Conservation (phyloP, 1,284 basidiomycete species). For the Caloboletus firmus region DNA sequence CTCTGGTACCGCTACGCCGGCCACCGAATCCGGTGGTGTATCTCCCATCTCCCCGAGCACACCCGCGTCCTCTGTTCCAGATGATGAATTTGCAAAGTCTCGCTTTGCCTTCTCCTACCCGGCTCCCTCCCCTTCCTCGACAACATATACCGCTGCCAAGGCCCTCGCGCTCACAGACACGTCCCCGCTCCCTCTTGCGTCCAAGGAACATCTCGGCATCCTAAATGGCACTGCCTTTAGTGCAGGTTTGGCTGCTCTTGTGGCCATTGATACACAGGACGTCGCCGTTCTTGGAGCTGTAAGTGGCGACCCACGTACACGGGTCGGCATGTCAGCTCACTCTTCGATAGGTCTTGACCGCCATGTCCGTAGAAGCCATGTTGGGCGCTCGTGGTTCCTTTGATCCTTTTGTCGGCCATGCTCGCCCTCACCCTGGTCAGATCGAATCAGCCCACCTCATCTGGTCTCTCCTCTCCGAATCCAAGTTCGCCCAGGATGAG, state of each 20-base stretch:
- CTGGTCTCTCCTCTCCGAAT: slow-evolving; percentile 69
- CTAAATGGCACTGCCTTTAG: slow-evolving; percentile 65
- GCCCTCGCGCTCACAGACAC: slow-evolving; percentile 69
- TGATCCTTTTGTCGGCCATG: slow-evolving; percentile 75
- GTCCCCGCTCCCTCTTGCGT: slow-evolving; percentile 66
- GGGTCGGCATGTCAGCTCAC: not conserved
- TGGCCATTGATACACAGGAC: slow-evolving; percentile 71
- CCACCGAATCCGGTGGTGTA: slow-evolving; percentile 10
- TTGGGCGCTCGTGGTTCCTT: slow-evolving; percentile 72
- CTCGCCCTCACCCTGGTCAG: slow-evolving; percentile 87
- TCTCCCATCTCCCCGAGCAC: slow-evolving; percentile 31
- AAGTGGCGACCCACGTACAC: not conserved
- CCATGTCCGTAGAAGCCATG: slow-evolving; percentile 83
- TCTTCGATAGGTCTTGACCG: slow-evolving; percentile 65
- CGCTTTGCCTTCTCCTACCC: slow-evolving; percentile 3
- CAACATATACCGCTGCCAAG: slow-evolving; percentile 51
- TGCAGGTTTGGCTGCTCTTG: slow-evolving; percentile 59
- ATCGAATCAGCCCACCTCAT: slow-evolving; percentile 73
- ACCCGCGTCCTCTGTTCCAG: slow-evolving; percentile 30
- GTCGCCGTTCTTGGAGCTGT: slow-evolving; percentile 61
- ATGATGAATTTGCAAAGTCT: slow-evolving; percentile 23
- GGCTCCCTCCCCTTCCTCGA: not conserved
- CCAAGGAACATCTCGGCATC: slow-evolving; percentile 83
- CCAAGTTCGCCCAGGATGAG: slow-evolving; percentile 59
- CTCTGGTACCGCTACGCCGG: slow-evolving; percentile 24